phyloP scores from a whole-genome alignment of 441 rosid genomes.

The Croton laevigatus region DNA sequence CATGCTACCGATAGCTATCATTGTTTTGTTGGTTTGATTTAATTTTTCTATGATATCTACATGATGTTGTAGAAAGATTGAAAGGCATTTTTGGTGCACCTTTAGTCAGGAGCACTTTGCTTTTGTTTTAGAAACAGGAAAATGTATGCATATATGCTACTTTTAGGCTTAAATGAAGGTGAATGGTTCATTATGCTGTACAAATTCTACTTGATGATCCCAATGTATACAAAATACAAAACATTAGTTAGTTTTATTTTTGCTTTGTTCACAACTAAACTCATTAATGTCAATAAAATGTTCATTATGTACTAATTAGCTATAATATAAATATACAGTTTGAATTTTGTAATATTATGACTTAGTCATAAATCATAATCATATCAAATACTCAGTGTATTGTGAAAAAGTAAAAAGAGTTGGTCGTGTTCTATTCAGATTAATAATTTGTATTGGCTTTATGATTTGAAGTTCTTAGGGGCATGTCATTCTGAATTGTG shows the following conservation, averaged over 20 bases:
- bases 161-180: not conserved
- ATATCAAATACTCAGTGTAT: not conserved
- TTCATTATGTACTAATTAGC: not conserved
- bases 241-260: too few relatives aligned
- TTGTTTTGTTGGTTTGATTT: not conserved
- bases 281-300: too few relatives aligned
- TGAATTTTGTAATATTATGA: not conserved
- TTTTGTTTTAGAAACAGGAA: not conserved
- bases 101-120: not conserved
- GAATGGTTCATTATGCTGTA: not conserved
- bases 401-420: too few relatives aligned
- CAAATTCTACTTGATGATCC: not conserved
- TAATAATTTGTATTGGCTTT: not conserved
- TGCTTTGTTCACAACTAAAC: too few relatives aligned
- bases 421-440: not conserved
- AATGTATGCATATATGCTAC: not conserved
- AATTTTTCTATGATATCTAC: not conserved
- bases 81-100: not conserved
- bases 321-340: not conserved
- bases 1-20: not conserved
- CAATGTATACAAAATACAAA: too few relatives aligned
- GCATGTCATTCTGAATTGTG: slow-evolving; percentile 10
- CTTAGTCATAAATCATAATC: too few relatives aligned
- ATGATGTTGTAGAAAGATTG: not conserved
- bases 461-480: not conserved